phyloP scores from a whole-genome alignment of 2,329 filamentous ascomycete genomes.

The Scytalidium lignicola region DNA sequence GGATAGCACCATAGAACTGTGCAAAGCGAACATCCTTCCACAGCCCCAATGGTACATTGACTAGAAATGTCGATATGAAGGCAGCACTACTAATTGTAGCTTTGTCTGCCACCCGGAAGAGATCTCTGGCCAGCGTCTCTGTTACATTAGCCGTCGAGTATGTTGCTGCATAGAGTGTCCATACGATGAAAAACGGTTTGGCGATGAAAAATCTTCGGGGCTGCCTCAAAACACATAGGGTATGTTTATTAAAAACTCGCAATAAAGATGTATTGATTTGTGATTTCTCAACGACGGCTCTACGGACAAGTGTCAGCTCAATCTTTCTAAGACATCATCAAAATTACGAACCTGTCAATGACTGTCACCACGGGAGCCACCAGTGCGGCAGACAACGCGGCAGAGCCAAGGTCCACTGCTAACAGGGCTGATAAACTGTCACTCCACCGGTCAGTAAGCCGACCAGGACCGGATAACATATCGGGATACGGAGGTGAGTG shows the following conservation, averaged over 20 bases:
- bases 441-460: too few species aligned
- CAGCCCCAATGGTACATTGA: conserved; percentile 80
- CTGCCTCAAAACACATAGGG: conserved; percentile 44
- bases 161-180: conserved; percentile 77
- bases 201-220: conserved; percentile 59
- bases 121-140: conserved; percentile 70
- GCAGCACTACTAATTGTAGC: conserved; percentile 74
- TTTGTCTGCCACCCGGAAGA: conserved; percentile 36
- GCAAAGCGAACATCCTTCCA: conserved; percentile 89
- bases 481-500: too few species aligned
- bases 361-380: conserved; percentile 82
- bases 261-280: conserved; percentile 59
- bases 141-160: conserved; percentile 85
- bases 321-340: not conserved
- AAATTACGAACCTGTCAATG: conserved; percentile 66
- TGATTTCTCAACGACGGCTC: conserved; percentile 78
- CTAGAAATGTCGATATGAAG: conserved; percentile 72
- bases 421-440: conserved; percentile 29
- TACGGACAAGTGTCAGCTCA: conserved; percentile 28
- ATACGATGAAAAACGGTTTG: conserved; percentile 64
- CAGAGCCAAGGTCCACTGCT: conserved; percentile 63
- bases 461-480: too few species aligned
- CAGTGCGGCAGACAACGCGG: conserved; percentile 64
- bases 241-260: conserved; percentile 51
- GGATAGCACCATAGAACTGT: conserved; percentile 67